phyloP scores from a whole-genome alignment of 306 rosid genomes.

The Quercus variabilis region DNA sequence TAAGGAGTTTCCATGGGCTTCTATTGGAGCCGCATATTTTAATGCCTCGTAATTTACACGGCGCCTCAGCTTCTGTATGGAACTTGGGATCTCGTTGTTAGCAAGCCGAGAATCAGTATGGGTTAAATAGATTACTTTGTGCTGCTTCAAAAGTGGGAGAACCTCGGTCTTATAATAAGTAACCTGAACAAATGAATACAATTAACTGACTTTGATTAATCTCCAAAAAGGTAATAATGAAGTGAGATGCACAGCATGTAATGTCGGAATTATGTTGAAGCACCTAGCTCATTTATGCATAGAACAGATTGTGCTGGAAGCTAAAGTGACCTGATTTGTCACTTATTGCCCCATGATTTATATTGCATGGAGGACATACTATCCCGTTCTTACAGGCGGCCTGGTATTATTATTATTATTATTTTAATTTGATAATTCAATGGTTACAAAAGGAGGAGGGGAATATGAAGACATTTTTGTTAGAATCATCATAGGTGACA shows the following conservation, averaged over 20 bases:
- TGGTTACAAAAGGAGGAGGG: too few species aligned
- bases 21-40: constrained; percentile 80
- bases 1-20: constrained; percentile 63
- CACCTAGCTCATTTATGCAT: constrained; percentile 9
- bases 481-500: too few species aligned
- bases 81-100: constrained; percentile 59
- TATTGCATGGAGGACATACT: background rate
- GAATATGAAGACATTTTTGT: too few species aligned
- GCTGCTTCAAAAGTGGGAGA: constrained; percentile 76
- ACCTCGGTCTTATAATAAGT: constrained; percentile 73
- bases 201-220: constrained; percentile 4
- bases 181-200: constrained; percentile 50
- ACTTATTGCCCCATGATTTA: constrained; percentile 17
- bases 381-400: background rate
- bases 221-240: constrained; percentile 12
- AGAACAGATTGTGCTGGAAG: constrained; percentile 8
- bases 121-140: constrained; percentile 83
- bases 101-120: constrained; percentile 89
- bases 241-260: constrained; percentile 3
- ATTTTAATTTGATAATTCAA: too few species aligned
- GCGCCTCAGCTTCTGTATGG: constrained; percentile 84
- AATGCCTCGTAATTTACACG: constrained; percentile 83
- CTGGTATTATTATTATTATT: too few species aligned
- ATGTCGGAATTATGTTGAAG: constrained; percentile 1
- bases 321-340: constrained; percentile 5